Evolutionary conservation across 306 rosid species (phyloP).

Genomic region (Cucumis hystrix): DNA sequence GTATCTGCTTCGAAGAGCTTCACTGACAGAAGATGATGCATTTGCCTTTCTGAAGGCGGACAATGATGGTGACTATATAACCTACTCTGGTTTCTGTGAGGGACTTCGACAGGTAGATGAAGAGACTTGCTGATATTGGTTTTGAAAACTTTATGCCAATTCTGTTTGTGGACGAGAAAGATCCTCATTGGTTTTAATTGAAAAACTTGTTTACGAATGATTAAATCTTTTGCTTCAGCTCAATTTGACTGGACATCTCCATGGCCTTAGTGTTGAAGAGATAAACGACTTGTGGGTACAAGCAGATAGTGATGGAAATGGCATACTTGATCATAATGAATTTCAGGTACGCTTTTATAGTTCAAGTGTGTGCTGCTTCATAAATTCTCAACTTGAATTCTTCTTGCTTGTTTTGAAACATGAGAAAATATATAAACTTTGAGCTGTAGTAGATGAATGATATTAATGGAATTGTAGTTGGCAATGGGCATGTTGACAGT

Average conservation of each 20-base stretch:
- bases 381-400: background rate
- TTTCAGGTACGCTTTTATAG: constrained; percentile 45
- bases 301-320: constrained; percentile 69
- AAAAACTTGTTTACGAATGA: constrained; percentile 7
- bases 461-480: background rate
- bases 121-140: background rate
- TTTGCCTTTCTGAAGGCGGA: constrained; percentile 74
- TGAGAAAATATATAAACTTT: background rate
- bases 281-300: constrained; percentile 67
- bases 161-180: background rate
- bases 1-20: constrained; percentile 66
- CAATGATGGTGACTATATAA: constrained; percentile 37
- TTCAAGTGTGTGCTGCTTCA: background rate
- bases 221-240: constrained; percentile 31
- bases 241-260: constrained; percentile 47
- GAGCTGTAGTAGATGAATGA: background rate
- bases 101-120: constrained; percentile 56
- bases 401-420: background rate
- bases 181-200: background rate
- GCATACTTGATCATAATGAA: constrained; percentile 55
- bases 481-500: background rate
- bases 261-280: constrained; percentile 66
- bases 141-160: background rate
- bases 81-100: constrained; percentile 50
- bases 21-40: constrained; percentile 65